Conservation (phyloP, 805 yeast genomes). For the Ogataea philodendri region DNA sequence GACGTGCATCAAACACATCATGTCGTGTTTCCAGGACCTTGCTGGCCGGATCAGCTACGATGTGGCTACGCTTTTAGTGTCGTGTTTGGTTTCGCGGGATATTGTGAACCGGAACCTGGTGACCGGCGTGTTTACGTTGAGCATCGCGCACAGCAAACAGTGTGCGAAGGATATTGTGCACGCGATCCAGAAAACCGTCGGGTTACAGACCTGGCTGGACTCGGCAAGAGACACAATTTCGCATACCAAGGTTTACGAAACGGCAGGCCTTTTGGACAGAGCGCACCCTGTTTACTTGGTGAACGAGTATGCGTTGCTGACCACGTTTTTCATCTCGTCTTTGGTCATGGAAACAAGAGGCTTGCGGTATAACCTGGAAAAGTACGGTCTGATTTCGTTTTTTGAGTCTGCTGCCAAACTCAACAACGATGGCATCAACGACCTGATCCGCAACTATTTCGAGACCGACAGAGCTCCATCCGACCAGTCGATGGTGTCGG, state of each 20-base stretch:
- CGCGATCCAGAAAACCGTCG: slow-evolving; percentile 1
- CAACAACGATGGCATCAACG: slow-evolving; percentile 56
- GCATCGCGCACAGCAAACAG: slow-evolving; percentile 31
- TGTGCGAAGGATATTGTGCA: slow-evolving; percentile 9
- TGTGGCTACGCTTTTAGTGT: slow-evolving; percentile 59
- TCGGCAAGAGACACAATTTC: too few species aligned
- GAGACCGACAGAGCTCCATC: slow-evolving; percentile 42
- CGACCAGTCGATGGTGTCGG: neutral
- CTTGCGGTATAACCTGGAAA: slow-evolving; percentile 57
- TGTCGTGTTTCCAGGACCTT: slow-evolving; percentile 63
- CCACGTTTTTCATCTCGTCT: slow-evolving; percentile 68
- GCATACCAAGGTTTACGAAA: too few species aligned
- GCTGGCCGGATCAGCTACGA: slow-evolving; percentile 46
- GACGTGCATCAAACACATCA: slow-evolving; percentile 71
- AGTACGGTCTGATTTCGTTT: slow-evolving; percentile 54
- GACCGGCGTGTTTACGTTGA: slow-evolving; percentile 67
- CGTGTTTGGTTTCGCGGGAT: slow-evolving; percentile 73
- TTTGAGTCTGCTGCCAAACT: slow-evolving; percentile 52
- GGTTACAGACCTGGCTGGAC: slow-evolving; percentile 17
- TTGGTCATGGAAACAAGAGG: slow-evolving; percentile 56
- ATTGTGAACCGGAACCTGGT: slow-evolving; percentile 74
- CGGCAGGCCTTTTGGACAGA: too few species aligned
- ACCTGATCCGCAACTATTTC: slow-evolving; percentile 62
- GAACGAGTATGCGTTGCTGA: slow-evolving; percentile 64
- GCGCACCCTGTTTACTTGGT: slow-evolving; percentile 10